Evolutionary conservation across 116 monocot genomes (phyloP).

Genomic region (Posidonia oceanica): DNA sequence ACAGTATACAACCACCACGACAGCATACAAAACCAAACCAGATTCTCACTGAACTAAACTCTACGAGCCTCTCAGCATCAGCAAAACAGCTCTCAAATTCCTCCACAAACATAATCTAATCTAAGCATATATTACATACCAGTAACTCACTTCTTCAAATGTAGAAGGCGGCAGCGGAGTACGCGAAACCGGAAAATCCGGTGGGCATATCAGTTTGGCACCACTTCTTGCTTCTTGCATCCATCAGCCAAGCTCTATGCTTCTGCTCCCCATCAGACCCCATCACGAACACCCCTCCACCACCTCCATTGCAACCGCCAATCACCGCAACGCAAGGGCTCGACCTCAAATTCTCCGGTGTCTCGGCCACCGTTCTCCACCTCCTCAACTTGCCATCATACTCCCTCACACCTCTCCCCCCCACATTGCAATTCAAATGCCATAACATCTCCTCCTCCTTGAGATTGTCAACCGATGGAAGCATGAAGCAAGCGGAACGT

Average conservation of each 20-base stretch:
- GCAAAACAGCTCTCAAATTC: too few species aligned
- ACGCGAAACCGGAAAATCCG: constrained; percentile 29
- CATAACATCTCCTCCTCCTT: constrained; percentile 15
- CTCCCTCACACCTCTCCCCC: constrained; percentile 18
- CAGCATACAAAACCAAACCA: too few species aligned
- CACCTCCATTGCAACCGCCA: constrained; percentile 6
- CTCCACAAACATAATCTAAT: too few species aligned
- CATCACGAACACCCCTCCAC: constrained; percentile 15
- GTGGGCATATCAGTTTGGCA: constrained; percentile 15
- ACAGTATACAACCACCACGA: too few species aligned
- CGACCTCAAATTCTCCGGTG: constrained; percentile 21
- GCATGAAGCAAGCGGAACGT: constrained; percentile 11
- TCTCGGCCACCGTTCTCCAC: constrained; percentile 23
- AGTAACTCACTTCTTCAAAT: background rate
- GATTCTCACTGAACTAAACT: too few species aligned
- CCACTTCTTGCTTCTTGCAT: constrained; percentile 24
- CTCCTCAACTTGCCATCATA: constrained; percentile 11
- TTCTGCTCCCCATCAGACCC: constrained; percentile 22
- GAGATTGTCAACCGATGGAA: background rate
- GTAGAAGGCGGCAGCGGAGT: constrained; percentile 30
- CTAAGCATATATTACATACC: too few species aligned
- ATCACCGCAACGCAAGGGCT: constrained; percentile 13
- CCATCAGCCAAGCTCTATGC: constrained; percentile 28
- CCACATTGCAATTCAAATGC: constrained; percentile 16
- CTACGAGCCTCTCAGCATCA: too few species aligned